phyloP scores from a whole-genome alignment of 2,329 filamentous ascomycete species.

The Chalaropsis ovoidea region DNA sequence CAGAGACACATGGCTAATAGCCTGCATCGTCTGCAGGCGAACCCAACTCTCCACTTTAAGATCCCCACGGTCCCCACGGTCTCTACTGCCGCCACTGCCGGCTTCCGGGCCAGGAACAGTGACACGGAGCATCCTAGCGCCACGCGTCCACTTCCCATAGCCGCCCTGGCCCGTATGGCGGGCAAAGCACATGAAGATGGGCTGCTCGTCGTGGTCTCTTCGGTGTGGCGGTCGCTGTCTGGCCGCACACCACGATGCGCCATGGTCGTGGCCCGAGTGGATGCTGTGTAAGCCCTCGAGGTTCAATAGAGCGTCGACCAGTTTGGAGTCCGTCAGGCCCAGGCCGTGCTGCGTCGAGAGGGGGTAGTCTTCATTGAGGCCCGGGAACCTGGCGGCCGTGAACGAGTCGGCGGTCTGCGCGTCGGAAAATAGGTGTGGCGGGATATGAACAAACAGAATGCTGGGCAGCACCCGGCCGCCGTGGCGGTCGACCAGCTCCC shows the following conservation, averaged over 20 bases:
- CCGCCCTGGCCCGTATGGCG: constrained; percentile 61
- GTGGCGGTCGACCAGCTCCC: constrained; percentile 16
- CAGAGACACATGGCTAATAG: constrained; percentile 44
- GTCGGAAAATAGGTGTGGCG: constrained; percentile 31
- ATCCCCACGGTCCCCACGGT: constrained; percentile 24
- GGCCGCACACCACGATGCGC: constrained; percentile 38
- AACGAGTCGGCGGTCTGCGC: constrained; percentile 27
- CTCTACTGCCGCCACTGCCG: constrained; percentile 35
- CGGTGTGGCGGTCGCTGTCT: constrained; percentile 24
- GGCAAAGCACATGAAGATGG: constrained; percentile 44
- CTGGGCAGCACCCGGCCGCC: constrained; percentile 34
- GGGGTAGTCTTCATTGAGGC: constrained; percentile 29
- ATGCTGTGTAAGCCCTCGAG: constrained; percentile 41
- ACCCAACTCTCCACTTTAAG: constrained; percentile 49
- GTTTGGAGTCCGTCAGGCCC: constrained; percentile 36
- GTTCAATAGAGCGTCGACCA: constrained; percentile 43
- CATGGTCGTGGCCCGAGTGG: constrained; percentile 50
- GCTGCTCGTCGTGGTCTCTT: constrained; percentile 38
- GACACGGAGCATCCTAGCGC: constrained; percentile 43
- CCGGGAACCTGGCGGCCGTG: constrained; percentile 33
- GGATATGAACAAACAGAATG: constrained; percentile 43
- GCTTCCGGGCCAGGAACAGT: constrained; percentile 1
- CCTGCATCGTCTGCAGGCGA: constrained; percentile 45
- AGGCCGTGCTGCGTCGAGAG: constrained; percentile 31
- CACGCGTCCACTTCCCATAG: constrained; percentile 55